Conservation (phyloP, 164 flowering plant species). For the Vitis rupestris region DNA sequence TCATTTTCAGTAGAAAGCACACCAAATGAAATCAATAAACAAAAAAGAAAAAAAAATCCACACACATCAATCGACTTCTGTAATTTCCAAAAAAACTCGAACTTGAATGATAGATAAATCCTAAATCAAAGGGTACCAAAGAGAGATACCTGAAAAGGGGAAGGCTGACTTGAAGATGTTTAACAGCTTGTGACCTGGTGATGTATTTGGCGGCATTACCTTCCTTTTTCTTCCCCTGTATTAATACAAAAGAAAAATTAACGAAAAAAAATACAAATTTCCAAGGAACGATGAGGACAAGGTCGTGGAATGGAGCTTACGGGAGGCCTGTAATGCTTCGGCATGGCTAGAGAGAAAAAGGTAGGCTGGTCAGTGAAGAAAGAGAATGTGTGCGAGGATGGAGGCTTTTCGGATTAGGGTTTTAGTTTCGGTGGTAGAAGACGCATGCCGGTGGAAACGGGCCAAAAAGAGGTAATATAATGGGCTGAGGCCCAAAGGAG, state of each 20-base stretch:
- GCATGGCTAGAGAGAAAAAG: conserved; percentile 37
- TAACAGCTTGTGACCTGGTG: conserved; percentile 75
- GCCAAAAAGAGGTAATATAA: too few species aligned
- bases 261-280: background rate
- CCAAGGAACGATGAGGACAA: background rate
- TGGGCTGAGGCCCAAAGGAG: too few species aligned
- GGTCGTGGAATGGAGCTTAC: conserved; percentile 30
- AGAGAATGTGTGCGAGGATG: background rate
- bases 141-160: conserved; percentile 62
- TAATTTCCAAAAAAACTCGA: too few species aligned
- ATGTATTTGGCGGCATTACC: conserved; percentile 84
- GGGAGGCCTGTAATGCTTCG: conserved; percentile 84
- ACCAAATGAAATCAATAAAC: too few species aligned
- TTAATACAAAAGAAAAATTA: conserved; percentile 5
- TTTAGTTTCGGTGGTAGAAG: background rate
- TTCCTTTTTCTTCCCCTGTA: conserved; percentile 93
- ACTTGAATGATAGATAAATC: too few species aligned
- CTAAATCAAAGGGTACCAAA: background rate
- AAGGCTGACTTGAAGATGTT: conserved; percentile 61
- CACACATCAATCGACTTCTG: too few species aligned
- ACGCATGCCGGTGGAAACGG: too few species aligned
- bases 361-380: background rate
- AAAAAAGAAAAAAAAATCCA: too few species aligned
- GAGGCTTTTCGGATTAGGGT: conserved; percentile 10
- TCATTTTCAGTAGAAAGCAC: too few species aligned